Percentiles rank a stretch among this genome's conserved stretches.
phyloP scores from a whole-genome alignment of 345 rosid species.

The Corymbia maculata region DNA sequence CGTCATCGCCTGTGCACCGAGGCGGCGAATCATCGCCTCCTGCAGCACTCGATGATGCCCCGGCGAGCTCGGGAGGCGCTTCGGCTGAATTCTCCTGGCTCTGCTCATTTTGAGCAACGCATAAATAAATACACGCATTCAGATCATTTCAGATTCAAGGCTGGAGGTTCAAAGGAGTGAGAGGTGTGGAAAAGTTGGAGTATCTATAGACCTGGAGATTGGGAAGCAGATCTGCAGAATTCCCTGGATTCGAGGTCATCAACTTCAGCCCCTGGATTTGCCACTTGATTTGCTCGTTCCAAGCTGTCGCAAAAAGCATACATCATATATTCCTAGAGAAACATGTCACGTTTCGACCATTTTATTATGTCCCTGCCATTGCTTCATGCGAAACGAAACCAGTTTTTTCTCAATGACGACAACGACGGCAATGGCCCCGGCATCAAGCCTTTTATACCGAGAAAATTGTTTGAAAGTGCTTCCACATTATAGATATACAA shows the following conservation, averaged over 20 bases:
- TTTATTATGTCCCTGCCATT: neutral
- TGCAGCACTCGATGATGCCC: neutral
- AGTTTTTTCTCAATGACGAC: neutral
- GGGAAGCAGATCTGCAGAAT: neutral
- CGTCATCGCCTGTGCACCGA: neutral
- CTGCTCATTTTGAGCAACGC: neutral
- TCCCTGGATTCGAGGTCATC: neutral
- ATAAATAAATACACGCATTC: neutral
- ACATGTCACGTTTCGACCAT: neutral
- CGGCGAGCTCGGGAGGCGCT: neutral
- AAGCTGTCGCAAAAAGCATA: neutral
- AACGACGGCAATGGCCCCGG: neutral
- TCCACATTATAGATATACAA: neutral
- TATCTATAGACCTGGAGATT: neutral
- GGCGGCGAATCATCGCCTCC: neutral
- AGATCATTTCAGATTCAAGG: neutral
- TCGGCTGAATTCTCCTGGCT: neutral
- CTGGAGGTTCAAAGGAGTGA: neutral
- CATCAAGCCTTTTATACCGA: neutral
- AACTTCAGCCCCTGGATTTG: neutral
- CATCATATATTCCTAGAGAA: neutral
- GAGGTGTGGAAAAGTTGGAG: neutral
- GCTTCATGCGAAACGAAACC: neutral
- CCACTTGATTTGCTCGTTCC: neutral
- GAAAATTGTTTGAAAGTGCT: neutral